phyloP scores from a whole-genome alignment of 2,329 filamentous ascomycete genomes.

The Leptosphaerulina australis region DNA sequence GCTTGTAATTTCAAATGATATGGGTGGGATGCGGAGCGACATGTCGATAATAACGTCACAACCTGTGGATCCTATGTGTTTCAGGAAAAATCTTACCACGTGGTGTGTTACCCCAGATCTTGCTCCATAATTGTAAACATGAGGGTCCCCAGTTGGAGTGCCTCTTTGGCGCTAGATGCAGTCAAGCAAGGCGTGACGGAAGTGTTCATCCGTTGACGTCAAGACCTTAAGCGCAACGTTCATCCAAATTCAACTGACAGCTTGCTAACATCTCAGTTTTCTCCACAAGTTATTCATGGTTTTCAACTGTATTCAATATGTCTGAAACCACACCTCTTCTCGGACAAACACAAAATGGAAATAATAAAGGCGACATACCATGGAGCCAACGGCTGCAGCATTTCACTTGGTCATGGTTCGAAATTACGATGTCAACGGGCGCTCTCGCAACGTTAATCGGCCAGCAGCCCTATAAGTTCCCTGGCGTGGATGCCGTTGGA shows the following conservation, averaged over 20 bases:
- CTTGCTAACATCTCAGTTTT: not conserved
- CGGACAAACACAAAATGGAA: conserved; percentile 6
- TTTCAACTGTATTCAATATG: conserved; percentile 7
- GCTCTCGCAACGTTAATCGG: conserved; percentile 68
- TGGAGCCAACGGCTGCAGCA: conserved; percentile 32
- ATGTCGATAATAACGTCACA: not conserved
- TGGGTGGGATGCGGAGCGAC: not conserved
- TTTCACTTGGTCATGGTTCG: conserved; percentile 68
- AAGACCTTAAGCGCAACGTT: not conserved
- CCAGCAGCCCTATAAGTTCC: conserved; percentile 64
- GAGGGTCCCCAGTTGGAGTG: not conserved
- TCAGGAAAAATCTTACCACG: not conserved
- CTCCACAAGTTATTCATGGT: not conserved
- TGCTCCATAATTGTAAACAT: not conserved
- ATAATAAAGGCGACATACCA: conserved; percentile 18
- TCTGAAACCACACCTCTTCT: conserved; percentile 8
- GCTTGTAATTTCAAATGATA: not conserved
- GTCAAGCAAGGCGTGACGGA: not conserved
- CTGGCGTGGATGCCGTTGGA: conserved; percentile 67
- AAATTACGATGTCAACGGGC: conserved; percentile 75
- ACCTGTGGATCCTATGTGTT: not conserved
- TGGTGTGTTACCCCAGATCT: not conserved
- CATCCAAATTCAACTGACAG: not conserved
- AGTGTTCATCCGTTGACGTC: conserved; percentile 12
- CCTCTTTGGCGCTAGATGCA: not conserved